phyloP scores from a whole-genome alignment of 495 filamentous ascomycete genomes.

The Xylaria telfairii region DNA sequence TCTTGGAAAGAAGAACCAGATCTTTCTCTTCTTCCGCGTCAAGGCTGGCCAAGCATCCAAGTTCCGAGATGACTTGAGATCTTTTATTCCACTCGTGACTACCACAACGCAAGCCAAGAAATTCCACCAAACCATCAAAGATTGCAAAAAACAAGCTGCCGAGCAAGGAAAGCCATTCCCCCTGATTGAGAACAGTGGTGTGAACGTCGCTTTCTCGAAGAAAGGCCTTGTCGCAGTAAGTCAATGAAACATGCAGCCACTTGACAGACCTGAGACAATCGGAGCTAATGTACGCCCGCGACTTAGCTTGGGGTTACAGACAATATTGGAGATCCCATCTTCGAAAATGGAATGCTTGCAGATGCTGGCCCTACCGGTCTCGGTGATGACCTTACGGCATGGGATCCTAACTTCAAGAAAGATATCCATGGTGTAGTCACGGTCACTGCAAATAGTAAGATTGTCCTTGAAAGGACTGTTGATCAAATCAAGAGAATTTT shows the following conservation, averaged over 20 bases:
- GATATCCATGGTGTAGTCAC: constrained; percentile 43
- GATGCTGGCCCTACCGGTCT: constrained; percentile 33
- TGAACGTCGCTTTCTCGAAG: constrained; percentile 42
- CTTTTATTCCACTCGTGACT: constrained; percentile 38
- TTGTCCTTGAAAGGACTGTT: constrained; percentile 29
- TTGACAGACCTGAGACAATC: not conserved
- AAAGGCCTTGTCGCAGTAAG: constrained; percentile 42
- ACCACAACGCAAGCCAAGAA: constrained; percentile 30
- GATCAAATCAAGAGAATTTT: constrained; percentile 36
- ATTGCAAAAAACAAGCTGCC: constrained; percentile 16
- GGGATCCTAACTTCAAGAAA: constrained; percentile 40
- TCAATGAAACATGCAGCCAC: not conserved
- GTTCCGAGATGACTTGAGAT: constrained; percentile 38
- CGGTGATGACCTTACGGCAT: constrained; percentile 32
- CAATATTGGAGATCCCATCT: constrained; percentile 28
- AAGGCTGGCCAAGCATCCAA: constrained; percentile 23
- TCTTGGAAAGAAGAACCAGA: constrained; percentile 43
- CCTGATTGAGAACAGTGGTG: constrained; percentile 21
- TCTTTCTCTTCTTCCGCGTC: constrained; percentile 44
- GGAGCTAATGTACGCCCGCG: not conserved
- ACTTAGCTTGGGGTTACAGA: constrained; percentile 39
- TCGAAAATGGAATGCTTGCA: constrained; percentile 36
- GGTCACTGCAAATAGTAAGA: constrained; percentile 35
- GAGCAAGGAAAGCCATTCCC: constrained; percentile 1
- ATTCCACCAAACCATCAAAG: constrained; percentile 24